Conservation (phyloP, 176 grass and related monocot species). For the Carex kokanica region DNA sequence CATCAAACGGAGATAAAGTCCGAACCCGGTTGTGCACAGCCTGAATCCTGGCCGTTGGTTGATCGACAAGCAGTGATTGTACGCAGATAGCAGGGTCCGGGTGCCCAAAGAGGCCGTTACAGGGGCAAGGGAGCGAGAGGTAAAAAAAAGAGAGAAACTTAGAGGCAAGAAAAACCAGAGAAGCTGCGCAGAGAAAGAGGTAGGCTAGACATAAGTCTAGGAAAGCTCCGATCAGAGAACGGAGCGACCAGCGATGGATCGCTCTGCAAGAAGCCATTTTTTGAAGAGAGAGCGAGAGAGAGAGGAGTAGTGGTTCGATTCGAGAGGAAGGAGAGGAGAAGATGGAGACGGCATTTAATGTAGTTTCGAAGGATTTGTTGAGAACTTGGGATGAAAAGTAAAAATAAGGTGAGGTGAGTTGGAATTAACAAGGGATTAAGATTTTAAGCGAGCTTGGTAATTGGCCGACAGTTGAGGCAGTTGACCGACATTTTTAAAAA, state of each 20-base stretch:
- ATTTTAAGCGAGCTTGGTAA: not conserved
- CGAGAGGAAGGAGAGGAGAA: not conserved
- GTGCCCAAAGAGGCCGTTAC: slow-evolving; percentile 5
- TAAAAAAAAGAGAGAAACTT: slow-evolving; percentile 44
- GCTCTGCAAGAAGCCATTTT: slow-evolving; percentile 18
- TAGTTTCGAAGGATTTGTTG: not conserved
- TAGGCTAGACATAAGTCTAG: slow-evolving; percentile 38
- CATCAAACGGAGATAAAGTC: slow-evolving; percentile 24
- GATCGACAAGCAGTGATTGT: slow-evolving; percentile 25
- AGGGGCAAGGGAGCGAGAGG: slow-evolving; percentile 33
- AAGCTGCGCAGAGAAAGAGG: slow-evolving; percentile 37
- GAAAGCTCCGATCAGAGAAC: slow-evolving; percentile 31
- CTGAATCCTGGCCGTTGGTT: slow-evolving; percentile 21
- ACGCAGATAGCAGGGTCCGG: slow-evolving; percentile 1
- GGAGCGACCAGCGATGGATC: slow-evolving; percentile 35
- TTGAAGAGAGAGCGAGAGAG: not conserved
- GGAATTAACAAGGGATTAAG: not conserved
- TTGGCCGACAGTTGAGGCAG: not conserved
- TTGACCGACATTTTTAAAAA: too few relatives aligned
- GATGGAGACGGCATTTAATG: not conserved
- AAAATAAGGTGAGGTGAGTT: not conserved
- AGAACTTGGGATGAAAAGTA: not conserved
- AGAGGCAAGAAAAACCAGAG: slow-evolving; percentile 33
- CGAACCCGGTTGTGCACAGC: slow-evolving; percentile 31
- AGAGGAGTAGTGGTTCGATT: too few relatives aligned